Percentiles rank a stretch among this genome's conserved stretches.
Evolutionary conservation across 176 grass and related monocot species (phyloP).

Genomic region (Puya raimondii): DNA sequence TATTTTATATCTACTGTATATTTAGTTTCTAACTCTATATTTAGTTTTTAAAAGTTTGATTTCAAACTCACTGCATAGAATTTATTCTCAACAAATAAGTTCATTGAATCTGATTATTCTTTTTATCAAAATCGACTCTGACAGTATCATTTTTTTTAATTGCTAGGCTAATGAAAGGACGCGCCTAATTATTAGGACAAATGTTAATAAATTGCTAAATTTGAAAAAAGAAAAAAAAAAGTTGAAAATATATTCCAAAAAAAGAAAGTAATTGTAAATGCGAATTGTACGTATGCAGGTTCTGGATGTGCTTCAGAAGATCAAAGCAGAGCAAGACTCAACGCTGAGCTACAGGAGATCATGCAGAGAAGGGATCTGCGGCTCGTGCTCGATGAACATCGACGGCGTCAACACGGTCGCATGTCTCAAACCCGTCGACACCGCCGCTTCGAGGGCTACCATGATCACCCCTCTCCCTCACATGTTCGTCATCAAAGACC

Average conservation of each 20-base stretch:
- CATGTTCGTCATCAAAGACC: conserved; percentile 77
- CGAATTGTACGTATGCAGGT: conserved; percentile 14
- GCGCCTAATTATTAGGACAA: no score
- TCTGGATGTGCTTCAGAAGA: conserved; percentile 64
- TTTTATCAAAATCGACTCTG: no score
- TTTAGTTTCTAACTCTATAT: no score
- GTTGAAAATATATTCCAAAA: no score
- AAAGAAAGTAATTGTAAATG: background rate
- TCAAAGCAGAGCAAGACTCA: conserved; percentile 60
- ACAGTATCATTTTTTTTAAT: no score
- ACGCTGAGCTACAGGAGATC: conserved; percentile 56
- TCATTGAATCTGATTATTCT: background rate
- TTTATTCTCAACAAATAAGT: background rate
- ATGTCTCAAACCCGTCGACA: conserved; percentile 53
- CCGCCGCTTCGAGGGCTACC: conserved; percentile 23
- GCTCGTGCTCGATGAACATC: conserved; percentile 73
- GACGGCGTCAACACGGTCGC: conserved; percentile 67
- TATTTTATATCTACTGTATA: background rate
- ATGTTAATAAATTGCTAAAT: background rate
- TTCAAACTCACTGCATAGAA: background rate
- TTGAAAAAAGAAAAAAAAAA: no score
- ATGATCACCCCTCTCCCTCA: conserved; percentile 70
- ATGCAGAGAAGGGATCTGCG: conserved; percentile 69
- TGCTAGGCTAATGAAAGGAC: no score
- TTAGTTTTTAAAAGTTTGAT: background rate